Evolutionary conservation across 352 stramenopile species (phyloP).

Genomic region (Phytophthora brassicae): DNA sequence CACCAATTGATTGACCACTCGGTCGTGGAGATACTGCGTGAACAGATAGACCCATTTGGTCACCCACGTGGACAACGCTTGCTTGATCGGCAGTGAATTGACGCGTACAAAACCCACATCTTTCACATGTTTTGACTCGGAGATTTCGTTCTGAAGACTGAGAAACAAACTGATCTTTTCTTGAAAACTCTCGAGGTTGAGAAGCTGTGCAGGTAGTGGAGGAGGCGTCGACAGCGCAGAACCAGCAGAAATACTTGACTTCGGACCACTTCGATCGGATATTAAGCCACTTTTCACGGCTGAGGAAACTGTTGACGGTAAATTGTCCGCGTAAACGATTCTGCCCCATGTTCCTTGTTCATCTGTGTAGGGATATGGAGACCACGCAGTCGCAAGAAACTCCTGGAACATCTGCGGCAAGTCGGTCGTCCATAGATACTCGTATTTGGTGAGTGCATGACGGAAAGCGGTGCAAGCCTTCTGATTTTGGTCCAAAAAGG

Average conservation of each 20-base stretch:
- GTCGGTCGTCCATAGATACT: constrained; percentile 93
- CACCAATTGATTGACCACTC: constrained; percentile 79
- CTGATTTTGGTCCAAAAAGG: constrained; percentile 83
- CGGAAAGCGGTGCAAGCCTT: constrained; percentile 58
- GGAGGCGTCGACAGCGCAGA: constrained; percentile 38
- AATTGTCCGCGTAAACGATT: constrained; percentile 33
- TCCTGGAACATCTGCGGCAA: constrained; percentile 85
- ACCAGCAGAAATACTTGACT: constrained; percentile 12
- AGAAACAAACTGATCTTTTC: constrained; percentile 91
- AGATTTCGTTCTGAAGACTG: constrained; percentile 88
- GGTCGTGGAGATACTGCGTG: constrained; percentile 91
- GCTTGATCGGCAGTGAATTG: constrained; percentile 94
- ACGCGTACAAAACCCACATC: constrained; percentile 93
- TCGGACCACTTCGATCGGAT: constrained; percentile 8
- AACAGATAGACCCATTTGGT: constrained; percentile 96
- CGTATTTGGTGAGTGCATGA: constrained; percentile 84
- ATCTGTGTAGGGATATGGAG: constrained; percentile 35
- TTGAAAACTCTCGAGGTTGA: constrained; percentile 87
- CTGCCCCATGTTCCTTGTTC: constrained; percentile 17
- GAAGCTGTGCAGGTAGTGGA: constrained; percentile 64
- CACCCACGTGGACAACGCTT: constrained; percentile 92
- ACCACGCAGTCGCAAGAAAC: constrained; percentile 80
- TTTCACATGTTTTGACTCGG: constrained; percentile 77
- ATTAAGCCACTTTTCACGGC: constrained; percentile 6
- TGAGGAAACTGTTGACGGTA: constrained; percentile 16